Percentiles rank a stretch among this genome's conserved stretches.
phyloP scores from a whole-genome alignment of 768 basidiomycete species.

The Leccinellum albellum region DNA sequence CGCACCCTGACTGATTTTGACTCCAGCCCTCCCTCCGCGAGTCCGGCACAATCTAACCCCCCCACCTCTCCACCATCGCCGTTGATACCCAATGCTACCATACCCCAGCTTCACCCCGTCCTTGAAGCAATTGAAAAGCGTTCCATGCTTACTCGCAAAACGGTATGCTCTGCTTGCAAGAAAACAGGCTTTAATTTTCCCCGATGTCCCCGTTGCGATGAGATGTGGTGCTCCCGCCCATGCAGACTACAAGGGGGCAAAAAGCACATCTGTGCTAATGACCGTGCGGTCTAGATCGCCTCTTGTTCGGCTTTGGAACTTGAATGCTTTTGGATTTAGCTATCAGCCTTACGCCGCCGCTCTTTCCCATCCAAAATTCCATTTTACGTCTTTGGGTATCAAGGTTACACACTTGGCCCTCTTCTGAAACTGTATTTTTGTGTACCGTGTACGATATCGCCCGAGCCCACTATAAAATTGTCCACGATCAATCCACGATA shows the following conservation, averaged over 20 bases:
- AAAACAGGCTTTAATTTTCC: constrained; percentile 55
- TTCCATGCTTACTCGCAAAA: constrained; percentile 46
- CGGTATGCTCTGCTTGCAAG: constrained; percentile 49
- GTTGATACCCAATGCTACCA: constrained; percentile 9
- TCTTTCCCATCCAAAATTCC: background rate
- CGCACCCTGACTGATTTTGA: constrained; percentile 34
- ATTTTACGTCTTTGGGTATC: background rate
- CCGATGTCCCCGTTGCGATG: constrained; percentile 55
- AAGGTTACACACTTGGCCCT: background rate
- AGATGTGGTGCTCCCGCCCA: constrained; percentile 61
- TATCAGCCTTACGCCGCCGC: background rate
- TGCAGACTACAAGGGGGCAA: constrained; percentile 54
- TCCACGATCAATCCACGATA: constrained; percentile 1
- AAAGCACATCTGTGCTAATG: constrained; percentile 43
- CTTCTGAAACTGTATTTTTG: background rate
- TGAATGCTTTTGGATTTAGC: background rate
- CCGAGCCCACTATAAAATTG: background rate
- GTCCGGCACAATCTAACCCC: constrained; percentile 2
- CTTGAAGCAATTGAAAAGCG: constrained; percentile 48
- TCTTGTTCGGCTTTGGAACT: background rate
- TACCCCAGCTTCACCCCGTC: constrained; percentile 37
- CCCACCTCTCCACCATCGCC: constrained; percentile 18
- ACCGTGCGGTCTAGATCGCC: constrained; percentile 8
- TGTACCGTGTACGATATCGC: background rate
- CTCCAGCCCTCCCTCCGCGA: constrained; percentile 9